Percentiles rank a stretch among this genome's conserved stretches.
Conservation (phyloP, 2,329 filamentous ascomycete genomes). For the Microdochium bolleyi region DNA sequence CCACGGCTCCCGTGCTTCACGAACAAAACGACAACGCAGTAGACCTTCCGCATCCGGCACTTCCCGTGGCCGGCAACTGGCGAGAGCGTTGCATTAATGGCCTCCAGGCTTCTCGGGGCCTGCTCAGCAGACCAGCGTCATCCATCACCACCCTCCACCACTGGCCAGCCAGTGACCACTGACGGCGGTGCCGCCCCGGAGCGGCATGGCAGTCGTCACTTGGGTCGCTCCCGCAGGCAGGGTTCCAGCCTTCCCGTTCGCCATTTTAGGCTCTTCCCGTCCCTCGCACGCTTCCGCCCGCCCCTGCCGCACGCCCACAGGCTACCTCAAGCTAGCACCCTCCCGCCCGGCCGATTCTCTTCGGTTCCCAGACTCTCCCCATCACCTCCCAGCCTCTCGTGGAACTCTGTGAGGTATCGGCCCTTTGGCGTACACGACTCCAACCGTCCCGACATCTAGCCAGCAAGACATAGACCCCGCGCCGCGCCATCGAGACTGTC, state of each 20-base stretch:
- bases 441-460: no score
- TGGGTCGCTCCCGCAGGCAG: neutral
- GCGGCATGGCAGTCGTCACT: neutral
- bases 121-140: no score
- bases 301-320: neutral
- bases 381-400: no score
- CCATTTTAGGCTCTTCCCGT: conserved; percentile 1
- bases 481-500: no score
- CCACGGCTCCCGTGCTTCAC: neutral
- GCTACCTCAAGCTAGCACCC: neutral
- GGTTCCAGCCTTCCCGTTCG: conserved; percentile 1
- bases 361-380: no score
- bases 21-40: neutral
- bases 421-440: no score
- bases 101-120: no score
- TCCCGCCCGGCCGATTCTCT: no score
- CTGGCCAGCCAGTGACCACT: no score
- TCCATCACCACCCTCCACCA: no score
- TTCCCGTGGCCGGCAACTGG: neutral
- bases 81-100: neutral
- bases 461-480: no score
- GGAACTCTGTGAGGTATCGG: no score
- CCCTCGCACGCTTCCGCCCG: neutral
- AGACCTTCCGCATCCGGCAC: neutral
- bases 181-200: neutral